phyloP scores from a whole-genome alignment of 805 yeast species.

The Barnettozyma sp. region DNA sequence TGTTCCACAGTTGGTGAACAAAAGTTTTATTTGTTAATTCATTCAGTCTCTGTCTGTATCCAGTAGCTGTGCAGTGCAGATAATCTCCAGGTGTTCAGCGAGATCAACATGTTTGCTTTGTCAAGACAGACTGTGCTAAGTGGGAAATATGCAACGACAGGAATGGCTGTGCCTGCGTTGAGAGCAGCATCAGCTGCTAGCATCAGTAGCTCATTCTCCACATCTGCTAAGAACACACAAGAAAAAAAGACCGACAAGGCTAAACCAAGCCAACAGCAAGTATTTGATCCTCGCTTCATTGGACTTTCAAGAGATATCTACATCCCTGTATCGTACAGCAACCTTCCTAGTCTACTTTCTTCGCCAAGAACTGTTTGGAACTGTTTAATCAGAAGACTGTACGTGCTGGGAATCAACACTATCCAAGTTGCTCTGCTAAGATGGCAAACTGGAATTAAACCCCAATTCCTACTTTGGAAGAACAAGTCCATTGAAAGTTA shows the following conservation, averaged over 20 bases:
- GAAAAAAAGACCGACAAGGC: slow-evolving; percentile 10
- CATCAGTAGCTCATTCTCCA: too few relatives aligned
- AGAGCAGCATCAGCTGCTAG: too few relatives aligned
- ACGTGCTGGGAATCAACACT: slow-evolving; percentile 62
- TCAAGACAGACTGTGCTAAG: too few relatives aligned
- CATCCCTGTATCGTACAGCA: slow-evolving; percentile 43
- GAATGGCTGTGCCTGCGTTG: too few relatives aligned
- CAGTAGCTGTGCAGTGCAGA: too few relatives aligned
- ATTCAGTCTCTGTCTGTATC: too few relatives aligned
- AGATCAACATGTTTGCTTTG: too few relatives aligned
- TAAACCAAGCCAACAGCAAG: slow-evolving; percentile 17
- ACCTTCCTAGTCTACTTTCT: slow-evolving; percentile 36
- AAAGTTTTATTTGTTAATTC: too few relatives aligned
- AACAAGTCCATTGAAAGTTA: slow-evolving; percentile 74
- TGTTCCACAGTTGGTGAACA: too few relatives aligned
- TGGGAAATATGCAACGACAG: too few relatives aligned
- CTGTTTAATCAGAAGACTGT: slow-evolving; percentile 51
- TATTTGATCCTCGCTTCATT: slow-evolving; percentile 34
- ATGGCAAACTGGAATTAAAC: slow-evolving; percentile 60
- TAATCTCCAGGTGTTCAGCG: too few relatives aligned
- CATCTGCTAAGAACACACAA: slow-evolving; percentile 4
- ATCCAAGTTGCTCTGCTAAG: slow-evolving; percentile 60
- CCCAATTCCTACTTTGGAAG: slow-evolving; percentile 72
- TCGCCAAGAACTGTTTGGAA: slow-evolving; percentile 38
- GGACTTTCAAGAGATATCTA: slow-evolving; percentile 39